Evolutionary conservation across 306 rosid genomes (phyloP).

Genomic region (Datisca glomerata): DNA sequence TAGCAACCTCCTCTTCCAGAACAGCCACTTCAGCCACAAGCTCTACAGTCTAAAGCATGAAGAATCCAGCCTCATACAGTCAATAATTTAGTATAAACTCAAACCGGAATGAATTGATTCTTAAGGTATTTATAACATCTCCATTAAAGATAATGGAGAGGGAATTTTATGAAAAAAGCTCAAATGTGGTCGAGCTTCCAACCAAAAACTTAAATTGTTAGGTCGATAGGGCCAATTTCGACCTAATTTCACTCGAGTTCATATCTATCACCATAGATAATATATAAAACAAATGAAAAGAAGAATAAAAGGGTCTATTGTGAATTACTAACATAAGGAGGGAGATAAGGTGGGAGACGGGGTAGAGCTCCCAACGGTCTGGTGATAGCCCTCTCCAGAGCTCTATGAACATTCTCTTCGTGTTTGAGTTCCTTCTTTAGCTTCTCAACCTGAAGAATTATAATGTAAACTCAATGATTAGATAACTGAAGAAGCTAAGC

Average conservation of each 20-base stretch:
- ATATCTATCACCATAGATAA: too few relatives aligned
- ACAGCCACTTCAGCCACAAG: slow-evolving; percentile 92
- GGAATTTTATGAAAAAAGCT: too few relatives aligned
- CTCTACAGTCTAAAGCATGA: slow-evolving; percentile 50
- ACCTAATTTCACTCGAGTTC: too few relatives aligned
- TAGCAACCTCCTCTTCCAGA: slow-evolving; percentile 72
- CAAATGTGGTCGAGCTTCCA: too few relatives aligned
- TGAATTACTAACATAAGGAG: slow-evolving; percentile 49
- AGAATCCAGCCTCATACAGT: not conserved
- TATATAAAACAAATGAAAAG: too few relatives aligned
- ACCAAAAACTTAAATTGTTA: too few relatives aligned
- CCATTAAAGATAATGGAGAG: too few relatives aligned
- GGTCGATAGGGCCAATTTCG: too few relatives aligned
- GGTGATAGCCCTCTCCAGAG: slow-evolving; percentile 76
- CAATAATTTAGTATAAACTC: too few relatives aligned
- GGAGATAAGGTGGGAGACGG: slow-evolving; percentile 94
- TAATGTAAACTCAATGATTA: slow-evolving; percentile 6
- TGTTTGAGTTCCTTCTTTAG: slow-evolving; percentile 80
- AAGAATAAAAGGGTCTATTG: not conserved
- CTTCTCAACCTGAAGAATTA: slow-evolving; percentile 87
- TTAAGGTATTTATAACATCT: too few relatives aligned
- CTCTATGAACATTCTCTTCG: slow-evolving; percentile 88
- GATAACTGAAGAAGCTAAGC: too few relatives aligned
- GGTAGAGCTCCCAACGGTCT: slow-evolving; percentile 91
- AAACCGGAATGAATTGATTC: too few relatives aligned